These are phyloP conservation scores for Phaeophleospora eucalypticola DNA, from an alignment of 2,329 filamentous ascomycete genomes.

Conservation along the genomic window DNA sequence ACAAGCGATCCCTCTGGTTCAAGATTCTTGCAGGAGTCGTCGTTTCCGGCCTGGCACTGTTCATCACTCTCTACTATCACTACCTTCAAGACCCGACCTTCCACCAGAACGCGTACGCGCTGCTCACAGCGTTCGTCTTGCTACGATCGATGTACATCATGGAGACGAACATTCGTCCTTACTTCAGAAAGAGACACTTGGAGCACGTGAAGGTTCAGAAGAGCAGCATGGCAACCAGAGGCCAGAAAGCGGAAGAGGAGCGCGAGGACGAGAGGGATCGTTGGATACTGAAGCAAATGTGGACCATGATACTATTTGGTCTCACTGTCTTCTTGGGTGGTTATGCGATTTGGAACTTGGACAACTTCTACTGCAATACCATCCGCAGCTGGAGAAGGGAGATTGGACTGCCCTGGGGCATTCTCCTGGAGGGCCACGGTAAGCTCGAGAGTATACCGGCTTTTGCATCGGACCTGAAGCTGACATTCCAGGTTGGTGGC, in stretches of 20 bases:
- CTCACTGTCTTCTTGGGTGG: constrained; percentile 68
- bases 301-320: constrained; percentile 67
- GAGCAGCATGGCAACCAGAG: constrained; percentile 16
- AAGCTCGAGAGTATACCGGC: background rate
- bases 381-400: constrained; percentile 62
- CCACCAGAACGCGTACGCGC: constrained; percentile 74
- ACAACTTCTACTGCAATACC: constrained; percentile 69
- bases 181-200: constrained; percentile 42
- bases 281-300: constrained; percentile 64
- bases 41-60: constrained; percentile 51
- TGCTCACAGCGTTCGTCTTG: constrained; percentile 67
- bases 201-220: constrained; percentile 33
- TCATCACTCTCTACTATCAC: constrained; percentile 78
- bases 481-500: constrained; percentile 55
- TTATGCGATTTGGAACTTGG: constrained; percentile 73
- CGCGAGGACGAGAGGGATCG: constrained; percentile 54
- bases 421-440: constrained; percentile 66
- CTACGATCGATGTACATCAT: constrained; percentile 73
- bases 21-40: constrained; percentile 54
- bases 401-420: constrained; percentile 73
- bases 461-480: background rate
- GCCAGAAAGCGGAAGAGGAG: constrained; percentile 37
- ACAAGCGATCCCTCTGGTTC: constrained; percentile 53
- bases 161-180: constrained; percentile 62
- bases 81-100: constrained; percentile 77